phyloP scores from a whole-genome alignment of 2,329 filamentous ascomycete genomes.

The Exutisphaerella laricina region DNA sequence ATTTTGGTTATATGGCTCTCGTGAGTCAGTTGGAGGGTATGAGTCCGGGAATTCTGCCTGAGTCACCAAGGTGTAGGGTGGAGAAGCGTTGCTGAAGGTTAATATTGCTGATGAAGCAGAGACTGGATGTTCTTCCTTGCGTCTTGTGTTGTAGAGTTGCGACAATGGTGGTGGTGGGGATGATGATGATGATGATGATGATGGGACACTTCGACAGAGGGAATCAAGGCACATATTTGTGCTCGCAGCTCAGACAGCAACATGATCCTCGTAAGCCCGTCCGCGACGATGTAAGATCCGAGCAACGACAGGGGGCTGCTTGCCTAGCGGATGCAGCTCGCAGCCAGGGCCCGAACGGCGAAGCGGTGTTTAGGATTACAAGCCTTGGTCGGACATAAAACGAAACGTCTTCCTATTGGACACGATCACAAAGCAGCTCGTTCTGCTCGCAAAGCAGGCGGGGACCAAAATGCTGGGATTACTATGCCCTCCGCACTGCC shows the following conservation, averaged over 20 bases:
- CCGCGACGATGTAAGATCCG: too few relatives aligned
- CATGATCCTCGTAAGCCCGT: too few relatives aligned
- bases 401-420: too few relatives aligned
- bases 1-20: constrained; percentile 31
- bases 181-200: background rate
- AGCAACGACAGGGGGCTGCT: too few relatives aligned
- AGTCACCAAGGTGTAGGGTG: constrained; percentile 21
- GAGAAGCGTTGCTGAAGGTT: constrained; percentile 12
- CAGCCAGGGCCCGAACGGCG: too few relatives aligned
- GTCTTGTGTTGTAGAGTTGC: background rate
- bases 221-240: constrained; percentile 13
- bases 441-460: too few relatives aligned
- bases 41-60: constrained; percentile 20
- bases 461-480: too few relatives aligned
- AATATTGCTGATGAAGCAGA: constrained; percentile 4
- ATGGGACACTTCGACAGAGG: constrained; percentile 1
- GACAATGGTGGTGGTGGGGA: background rate
- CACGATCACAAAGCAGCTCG: too few relatives aligned
- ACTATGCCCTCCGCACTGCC: constrained; percentile 5
- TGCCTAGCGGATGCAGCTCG: too few relatives aligned
- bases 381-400: too few relatives aligned
- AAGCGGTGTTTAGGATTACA: too few relatives aligned
- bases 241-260: too few relatives aligned
- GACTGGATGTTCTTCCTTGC: constrained; percentile 5
- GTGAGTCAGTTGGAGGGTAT: constrained; percentile 20